phyloP scores from a whole-genome alignment of 225 moss, liverwort and hornwort genomes.

The Polytrichum formosum region DNA sequence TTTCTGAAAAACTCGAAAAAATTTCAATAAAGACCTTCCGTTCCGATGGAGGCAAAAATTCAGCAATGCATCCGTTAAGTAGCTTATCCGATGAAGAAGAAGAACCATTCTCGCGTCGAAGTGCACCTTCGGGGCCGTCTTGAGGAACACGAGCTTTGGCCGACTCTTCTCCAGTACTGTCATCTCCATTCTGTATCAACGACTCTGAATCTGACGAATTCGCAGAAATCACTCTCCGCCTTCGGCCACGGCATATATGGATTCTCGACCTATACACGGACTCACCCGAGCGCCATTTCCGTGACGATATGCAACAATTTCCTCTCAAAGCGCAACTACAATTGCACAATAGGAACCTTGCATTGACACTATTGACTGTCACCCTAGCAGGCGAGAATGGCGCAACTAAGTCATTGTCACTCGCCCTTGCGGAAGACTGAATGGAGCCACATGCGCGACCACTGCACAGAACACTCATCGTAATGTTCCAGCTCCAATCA shows the following conservation, averaged over 20 bases:
- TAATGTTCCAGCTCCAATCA: background rate
- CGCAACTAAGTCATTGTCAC: no score
- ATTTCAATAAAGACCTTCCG: slow-evolving; percentile 29
- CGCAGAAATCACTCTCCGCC: slow-evolving; percentile 10
- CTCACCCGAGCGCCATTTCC: slow-evolving; percentile 18
- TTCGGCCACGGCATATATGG: slow-evolving; percentile 3
- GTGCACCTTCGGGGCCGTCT: slow-evolving; percentile 15
- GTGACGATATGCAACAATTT: background rate
- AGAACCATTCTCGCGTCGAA: slow-evolving; percentile 10
- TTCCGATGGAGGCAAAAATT: slow-evolving; percentile 44
- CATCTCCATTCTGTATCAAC: slow-evolving; percentile 22
- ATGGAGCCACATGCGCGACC: background rate
- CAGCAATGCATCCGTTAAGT: slow-evolving; percentile 51
- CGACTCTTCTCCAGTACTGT: slow-evolving; percentile 14
- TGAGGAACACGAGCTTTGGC: slow-evolving; percentile 7
- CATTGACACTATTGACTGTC: background rate
- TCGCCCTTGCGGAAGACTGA: background rate
- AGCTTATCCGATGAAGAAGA: slow-evolving; percentile 25
- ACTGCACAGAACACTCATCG: background rate
- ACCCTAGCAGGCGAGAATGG: background rate
- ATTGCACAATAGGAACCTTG: background rate
- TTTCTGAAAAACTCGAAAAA: background rate
- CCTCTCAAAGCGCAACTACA: slow-evolving; percentile 4
- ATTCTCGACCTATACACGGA: slow-evolving; percentile 10
- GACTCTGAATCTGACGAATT: slow-evolving; percentile 37